Percentiles rank a stretch among this genome's conserved stretches.
phyloP scores from a whole-genome alignment of 441 rosid genomes.

The Gossypium davidsonii region DNA sequence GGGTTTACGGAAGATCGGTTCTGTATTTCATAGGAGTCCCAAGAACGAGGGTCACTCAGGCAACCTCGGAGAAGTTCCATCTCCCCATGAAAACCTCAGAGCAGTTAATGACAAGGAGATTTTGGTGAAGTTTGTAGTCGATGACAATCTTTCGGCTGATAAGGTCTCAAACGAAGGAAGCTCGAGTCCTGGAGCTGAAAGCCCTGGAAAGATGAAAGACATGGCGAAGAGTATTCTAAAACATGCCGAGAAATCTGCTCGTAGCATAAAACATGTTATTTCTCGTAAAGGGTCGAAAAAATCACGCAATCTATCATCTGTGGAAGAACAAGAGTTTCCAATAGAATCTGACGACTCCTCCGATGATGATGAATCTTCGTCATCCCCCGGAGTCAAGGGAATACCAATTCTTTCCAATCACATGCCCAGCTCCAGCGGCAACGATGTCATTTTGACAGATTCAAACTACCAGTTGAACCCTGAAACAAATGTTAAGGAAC shows the following conservation, averaged over 20 bases:
- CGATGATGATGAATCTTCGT: slow-evolving; percentile 30
- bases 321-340: slow-evolving; percentile 15
- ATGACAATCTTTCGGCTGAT: slow-evolving; percentile 36
- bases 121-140: slow-evolving; percentile 43
- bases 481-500: slow-evolving; percentile 9
- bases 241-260: slow-evolving; percentile 67
- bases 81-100: slow-evolving; percentile 53
- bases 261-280: slow-evolving; percentile 45
- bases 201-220: slow-evolving; percentile 46
- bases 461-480: slow-evolving; percentile 10
- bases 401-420: slow-evolving; percentile 25
- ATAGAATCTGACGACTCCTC: slow-evolving; percentile 29
- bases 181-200: slow-evolving; percentile 38
- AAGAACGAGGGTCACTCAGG: slow-evolving; percentile 40
- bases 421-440: neutral
- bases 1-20: slow-evolving; percentile 48
- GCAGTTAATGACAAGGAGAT: slow-evolving; percentile 36
- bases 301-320: slow-evolving; percentile 13
- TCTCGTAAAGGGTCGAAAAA: slow-evolving; percentile 56
- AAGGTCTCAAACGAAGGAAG: slow-evolving; percentile 30
- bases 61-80: slow-evolving; percentile 33
- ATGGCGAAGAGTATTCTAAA: slow-evolving; percentile 58
- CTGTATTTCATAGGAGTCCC: slow-evolving; percentile 47
- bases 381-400: slow-evolving; percentile 1
- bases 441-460: slow-evolving; percentile 11